phyloP scores from a whole-genome alignment of 225 moss, liverwort and hornwort species.

The Takakia lepidozioides region DNA sequence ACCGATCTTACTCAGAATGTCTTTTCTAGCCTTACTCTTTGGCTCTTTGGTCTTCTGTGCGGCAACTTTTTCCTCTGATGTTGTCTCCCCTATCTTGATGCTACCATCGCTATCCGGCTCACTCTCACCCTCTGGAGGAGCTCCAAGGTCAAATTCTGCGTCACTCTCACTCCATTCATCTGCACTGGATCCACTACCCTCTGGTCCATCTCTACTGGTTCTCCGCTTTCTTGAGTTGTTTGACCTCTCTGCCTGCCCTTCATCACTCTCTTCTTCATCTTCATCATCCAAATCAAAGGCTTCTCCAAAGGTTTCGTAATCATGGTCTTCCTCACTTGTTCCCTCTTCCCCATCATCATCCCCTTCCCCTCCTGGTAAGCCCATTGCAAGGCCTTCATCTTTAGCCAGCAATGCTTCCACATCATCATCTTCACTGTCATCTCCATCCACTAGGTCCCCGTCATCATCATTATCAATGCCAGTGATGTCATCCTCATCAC shows the following conservation, averaged over 20 bases:
- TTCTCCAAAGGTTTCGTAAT: constrained; percentile 36
- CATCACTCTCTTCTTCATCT: constrained; percentile 19
- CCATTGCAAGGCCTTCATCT: constrained; percentile 51
- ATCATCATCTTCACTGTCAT: constrained; percentile 74
- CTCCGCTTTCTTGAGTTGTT: constrained; percentile 12
- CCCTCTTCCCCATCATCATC: constrained; percentile 32
- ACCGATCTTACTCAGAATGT: background rate
- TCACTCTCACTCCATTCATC: constrained; percentile 25
- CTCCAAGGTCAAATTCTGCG: constrained; percentile 30
- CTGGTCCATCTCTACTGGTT: background rate
- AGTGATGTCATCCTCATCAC: constrained; percentile 58
- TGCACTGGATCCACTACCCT: constrained; percentile 11
- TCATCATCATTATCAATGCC: constrained; percentile 59
- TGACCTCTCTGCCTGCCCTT: constrained; percentile 3
- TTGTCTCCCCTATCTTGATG: constrained; percentile 47
- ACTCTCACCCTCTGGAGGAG: constrained; percentile 44
- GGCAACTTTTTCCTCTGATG: constrained; percentile 14
- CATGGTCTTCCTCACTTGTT: constrained; percentile 48
- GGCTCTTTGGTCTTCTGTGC: constrained; percentile 4
- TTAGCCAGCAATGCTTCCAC: constrained; percentile 40
- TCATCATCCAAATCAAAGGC: constrained; percentile 35
- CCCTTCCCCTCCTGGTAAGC: constrained; percentile 15
- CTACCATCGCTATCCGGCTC: constrained; percentile 42
- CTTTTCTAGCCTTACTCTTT: background rate
- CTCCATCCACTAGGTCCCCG: constrained; percentile 24